Percentiles rank a stretch among this genome's conserved stretches.
Evolutionary conservation across 140 eudicot genomes (phyloP).

Genomic region (Flaveria floridana): DNA sequence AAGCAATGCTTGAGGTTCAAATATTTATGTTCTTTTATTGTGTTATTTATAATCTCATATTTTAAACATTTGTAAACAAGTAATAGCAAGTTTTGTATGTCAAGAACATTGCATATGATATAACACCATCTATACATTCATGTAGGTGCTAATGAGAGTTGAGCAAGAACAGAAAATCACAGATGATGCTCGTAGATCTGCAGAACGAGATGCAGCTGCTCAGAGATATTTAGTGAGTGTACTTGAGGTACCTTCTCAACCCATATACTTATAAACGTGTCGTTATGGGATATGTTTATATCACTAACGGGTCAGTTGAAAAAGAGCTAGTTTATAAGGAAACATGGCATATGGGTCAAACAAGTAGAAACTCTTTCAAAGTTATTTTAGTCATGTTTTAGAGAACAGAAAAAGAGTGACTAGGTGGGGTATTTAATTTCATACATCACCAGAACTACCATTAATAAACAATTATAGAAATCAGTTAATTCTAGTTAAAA

Average conservation of each 20-base stretch:
- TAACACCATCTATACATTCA: background rate
- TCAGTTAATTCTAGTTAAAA: background rate
- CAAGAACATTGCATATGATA: constrained; percentile 16
- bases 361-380: background rate
- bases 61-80: background rate
- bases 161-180: constrained; percentile 85
- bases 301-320: background rate
- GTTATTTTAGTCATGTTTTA: too few relatives aligned
- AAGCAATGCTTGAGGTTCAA: constrained; percentile 81
- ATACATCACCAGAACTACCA: too few relatives aligned
- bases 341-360: background rate
- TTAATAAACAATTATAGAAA: background rate
- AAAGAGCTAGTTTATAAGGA: background rate
- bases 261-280: background rate
- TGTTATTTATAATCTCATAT: background rate
- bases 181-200: constrained; percentile 79
- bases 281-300: background rate
- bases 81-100: background rate
- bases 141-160: constrained; percentile 83
- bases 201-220: constrained; percentile 88
- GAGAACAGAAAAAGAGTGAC: too few relatives aligned
- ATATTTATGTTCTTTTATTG: background rate
- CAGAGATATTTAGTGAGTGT: constrained; percentile 62
- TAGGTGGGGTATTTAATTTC: too few relatives aligned
- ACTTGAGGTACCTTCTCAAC: constrained; percentile 61